phyloP scores from a whole-genome alignment of 305 asterid genomes.

The Fraxinus greggii region DNA sequence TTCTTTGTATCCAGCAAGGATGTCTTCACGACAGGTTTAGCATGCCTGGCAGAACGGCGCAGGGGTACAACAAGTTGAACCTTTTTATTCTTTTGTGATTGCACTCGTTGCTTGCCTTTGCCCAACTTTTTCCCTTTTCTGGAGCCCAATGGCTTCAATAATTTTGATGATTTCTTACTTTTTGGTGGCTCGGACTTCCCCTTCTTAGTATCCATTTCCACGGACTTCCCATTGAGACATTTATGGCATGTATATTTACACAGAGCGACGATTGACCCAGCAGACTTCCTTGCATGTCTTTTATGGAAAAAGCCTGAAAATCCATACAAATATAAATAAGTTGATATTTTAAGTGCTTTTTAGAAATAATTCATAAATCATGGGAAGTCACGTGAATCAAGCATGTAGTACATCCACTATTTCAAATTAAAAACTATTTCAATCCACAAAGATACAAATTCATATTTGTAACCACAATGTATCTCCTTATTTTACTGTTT shows the following conservation, averaged over 20 bases:
- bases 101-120: conserved; percentile 43
- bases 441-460: conserved; percentile 12
- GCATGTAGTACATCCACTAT: conserved; percentile 17
- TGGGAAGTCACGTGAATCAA: conserved; percentile 5
- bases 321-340: conserved; percentile 16
- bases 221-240: conserved; percentile 47
- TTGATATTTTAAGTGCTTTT: conserved; percentile 1
- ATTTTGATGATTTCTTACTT: conserved; percentile 45
- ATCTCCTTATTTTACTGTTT: conserved; percentile 3
- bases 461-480: neutral
- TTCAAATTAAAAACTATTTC: conserved; percentile 19
- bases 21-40: conserved; percentile 42
- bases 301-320: conserved; percentile 71
- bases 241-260: conserved; percentile 61
- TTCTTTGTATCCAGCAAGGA: conserved; percentile 43
- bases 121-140: conserved; percentile 43
- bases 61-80: conserved; percentile 53
- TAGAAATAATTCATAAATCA: conserved; percentile 21
- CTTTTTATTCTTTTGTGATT: conserved; percentile 37
- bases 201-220: conserved; percentile 36
- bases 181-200: conserved; percentile 33
- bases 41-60: conserved; percentile 82
- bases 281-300: conserved; percentile 58
- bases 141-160: conserved; percentile 36
- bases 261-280: conserved; percentile 42